Conservation (phyloP, 1,284 basidiomycete species). For the Austropuccinia psidii region DNA sequence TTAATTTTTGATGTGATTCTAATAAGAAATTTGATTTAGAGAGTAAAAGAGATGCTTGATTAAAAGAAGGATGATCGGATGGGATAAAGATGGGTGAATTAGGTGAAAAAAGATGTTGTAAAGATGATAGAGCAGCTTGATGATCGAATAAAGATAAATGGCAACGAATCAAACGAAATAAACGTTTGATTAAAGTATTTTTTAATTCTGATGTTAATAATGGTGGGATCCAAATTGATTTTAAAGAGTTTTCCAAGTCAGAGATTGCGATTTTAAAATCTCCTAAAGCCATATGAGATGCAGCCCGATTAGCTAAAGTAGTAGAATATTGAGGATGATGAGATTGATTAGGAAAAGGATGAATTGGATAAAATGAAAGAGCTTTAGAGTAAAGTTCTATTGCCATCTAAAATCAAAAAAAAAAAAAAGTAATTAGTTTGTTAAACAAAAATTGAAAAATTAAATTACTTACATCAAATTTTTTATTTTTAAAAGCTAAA, state of each 20-base stretch:
- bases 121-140: neutral
- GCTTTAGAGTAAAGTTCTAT: neutral
- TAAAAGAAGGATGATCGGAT: neutral
- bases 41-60: neutral
- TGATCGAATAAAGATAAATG: conserved; percentile 15
- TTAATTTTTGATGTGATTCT: neutral
- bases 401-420: too few relatives aligned
- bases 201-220: neutral
- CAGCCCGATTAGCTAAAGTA: conserved; percentile 10
- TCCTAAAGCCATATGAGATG: conserved; percentile 10
- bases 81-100: neutral
- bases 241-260: neutral
- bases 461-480: too few relatives aligned
- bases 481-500: too few relatives aligned
- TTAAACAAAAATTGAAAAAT: too few relatives aligned
- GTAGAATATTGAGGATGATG: neutral
- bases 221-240: neutral
- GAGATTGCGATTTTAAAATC: neutral
- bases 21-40: neutral
- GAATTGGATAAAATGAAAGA: neutral
- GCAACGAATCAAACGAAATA: conserved; percentile 2
- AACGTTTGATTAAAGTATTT: neutral
- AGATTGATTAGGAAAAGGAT: neutral
- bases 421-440: too few relatives aligned
- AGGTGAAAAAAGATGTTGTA: neutral